A percentile compares a stretch with the other conserved stretches of the same genome.
phyloP scores from a whole-genome alignment of 2,329 filamentous ascomycete genomes.

The Zymoseptoria brevis region DNA sequence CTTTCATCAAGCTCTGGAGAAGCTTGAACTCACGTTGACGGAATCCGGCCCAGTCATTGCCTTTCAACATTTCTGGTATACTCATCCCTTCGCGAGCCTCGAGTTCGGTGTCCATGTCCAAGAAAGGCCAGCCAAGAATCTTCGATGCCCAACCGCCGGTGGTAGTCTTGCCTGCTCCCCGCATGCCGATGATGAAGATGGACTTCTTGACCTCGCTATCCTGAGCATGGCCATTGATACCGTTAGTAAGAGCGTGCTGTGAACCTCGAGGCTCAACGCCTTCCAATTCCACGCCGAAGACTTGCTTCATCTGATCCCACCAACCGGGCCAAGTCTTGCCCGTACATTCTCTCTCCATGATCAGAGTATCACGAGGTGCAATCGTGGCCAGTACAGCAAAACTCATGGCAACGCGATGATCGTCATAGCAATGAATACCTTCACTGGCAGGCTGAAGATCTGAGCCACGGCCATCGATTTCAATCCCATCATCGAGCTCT shows the following conservation, averaged over 20 bases:
- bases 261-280: conserved; percentile 55
- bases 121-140: conserved; percentile 64
- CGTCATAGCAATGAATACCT: conserved; percentile 87
- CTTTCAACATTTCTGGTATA: conserved; percentile 78
- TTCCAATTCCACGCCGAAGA: conserved; percentile 68
- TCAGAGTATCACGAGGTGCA: conserved; percentile 61
- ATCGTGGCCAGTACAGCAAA: conserved; percentile 81
- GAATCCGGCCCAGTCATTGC: conserved; percentile 81
- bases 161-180: conserved; percentile 93
- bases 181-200: conserved; percentile 94
- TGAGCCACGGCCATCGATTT: conserved; percentile 53
- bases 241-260: conserved; percentile 19
- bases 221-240: conserved; percentile 30
- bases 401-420: conserved; percentile 97
- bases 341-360: conserved; percentile 85
- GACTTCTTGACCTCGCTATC: conserved; percentile 48
- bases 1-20: conserved; percentile 63
- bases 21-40: conserved; percentile 68
- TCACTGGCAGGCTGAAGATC: conserved; percentile 48
- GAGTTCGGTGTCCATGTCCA: conserved; percentile 83
- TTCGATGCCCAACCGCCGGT: conserved; percentile 77
- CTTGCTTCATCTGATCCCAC: conserved; percentile 82
- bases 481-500: conserved; percentile 92
- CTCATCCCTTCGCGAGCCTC: conserved; percentile 64
- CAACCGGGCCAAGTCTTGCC: conserved; percentile 98